A percentile compares a stretch with the other conserved stretches of the same genome.
Evolutionary conservation across 169 alveolate species (phyloP).

Genomic region (Plasmodium knowlesi): DNA sequence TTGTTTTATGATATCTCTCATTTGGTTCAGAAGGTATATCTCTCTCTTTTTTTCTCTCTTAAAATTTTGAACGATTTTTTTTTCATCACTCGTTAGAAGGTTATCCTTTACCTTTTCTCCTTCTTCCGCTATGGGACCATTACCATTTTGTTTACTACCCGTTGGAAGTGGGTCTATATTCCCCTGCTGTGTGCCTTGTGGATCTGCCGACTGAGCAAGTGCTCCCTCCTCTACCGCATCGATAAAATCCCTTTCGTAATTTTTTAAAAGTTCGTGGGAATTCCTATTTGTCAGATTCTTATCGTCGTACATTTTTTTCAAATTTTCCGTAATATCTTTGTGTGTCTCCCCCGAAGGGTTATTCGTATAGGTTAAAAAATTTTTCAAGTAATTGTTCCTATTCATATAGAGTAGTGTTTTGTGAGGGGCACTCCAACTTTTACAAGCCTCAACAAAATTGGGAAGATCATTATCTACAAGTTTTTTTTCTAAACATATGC

Average conservation of each 20-base stretch:
- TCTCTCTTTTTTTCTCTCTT: constrained; percentile 63
- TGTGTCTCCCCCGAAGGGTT: constrained; percentile 4
- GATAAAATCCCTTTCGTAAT: constrained; percentile 50
- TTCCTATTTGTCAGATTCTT: constrained; percentile 25
- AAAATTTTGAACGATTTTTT: constrained; percentile 60
- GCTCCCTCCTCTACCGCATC: constrained; percentile 17
- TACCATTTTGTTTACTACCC: not conserved
- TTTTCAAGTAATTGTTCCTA: constrained; percentile 68
- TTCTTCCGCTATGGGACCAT: not conserved
- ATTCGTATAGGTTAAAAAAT: constrained; percentile 38
- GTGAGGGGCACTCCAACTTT: constrained; percentile 82
- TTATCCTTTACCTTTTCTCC: not conserved
- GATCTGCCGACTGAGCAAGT: not conserved
- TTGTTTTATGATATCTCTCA: constrained; percentile 64
- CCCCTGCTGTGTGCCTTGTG: not conserved
- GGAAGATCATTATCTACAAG: constrained; percentile 76
- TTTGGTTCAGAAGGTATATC: constrained; percentile 40
- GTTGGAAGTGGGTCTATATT: not conserved
- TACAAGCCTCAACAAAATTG: constrained; percentile 74
- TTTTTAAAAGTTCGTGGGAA: constrained; percentile 39
- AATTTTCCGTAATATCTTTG: constrained; percentile 37
- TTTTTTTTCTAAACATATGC: constrained; percentile 82
- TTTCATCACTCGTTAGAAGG: constrained; percentile 46
- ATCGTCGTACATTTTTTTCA: constrained; percentile 49
- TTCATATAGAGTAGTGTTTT: constrained; percentile 59